Percentiles rank a stretch among this genome's conserved stretches.
Evolutionary conservation across 2,329 filamentous ascomycete genomes (phyloP).

Genomic region (Zymoseptoria crescenta): DNA sequence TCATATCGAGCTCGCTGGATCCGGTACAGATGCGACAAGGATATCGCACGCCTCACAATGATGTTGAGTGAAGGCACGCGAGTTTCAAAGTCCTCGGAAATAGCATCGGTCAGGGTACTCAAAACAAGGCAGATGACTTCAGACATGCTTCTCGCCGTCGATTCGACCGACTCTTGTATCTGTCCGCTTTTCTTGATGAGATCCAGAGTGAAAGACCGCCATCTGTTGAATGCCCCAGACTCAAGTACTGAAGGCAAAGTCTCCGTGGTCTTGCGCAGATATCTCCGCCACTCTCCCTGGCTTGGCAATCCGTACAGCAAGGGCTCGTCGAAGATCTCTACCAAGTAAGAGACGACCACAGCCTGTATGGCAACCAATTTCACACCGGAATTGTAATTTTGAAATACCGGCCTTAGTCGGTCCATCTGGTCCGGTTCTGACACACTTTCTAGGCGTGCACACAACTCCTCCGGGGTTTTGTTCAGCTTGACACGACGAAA

Average conservation of each 20-base stretch:
- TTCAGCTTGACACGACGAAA: conserved; percentile 55
- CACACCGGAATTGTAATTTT: conserved; percentile 45
- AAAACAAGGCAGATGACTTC: conserved; percentile 22
- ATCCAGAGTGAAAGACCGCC: conserved; percentile 57
- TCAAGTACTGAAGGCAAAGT: conserved; percentile 17
- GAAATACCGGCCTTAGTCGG: conserved; percentile 37
- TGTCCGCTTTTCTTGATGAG: conserved; percentile 47
- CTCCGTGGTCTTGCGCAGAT: conserved; percentile 17
- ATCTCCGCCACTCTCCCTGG: conserved; percentile 32
- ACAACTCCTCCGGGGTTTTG: conserved; percentile 16
- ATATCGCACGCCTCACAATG: conserved; percentile 24
- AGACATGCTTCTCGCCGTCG: conserved; percentile 17
- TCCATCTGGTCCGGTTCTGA: conserved; percentile 16
- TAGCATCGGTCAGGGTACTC: conserved; percentile 19
- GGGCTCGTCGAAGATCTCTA: conserved; percentile 52
- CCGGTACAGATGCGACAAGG: conserved; percentile 25
- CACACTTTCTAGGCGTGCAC: conserved; percentile 15
- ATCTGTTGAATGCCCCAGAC: conserved; percentile 53
- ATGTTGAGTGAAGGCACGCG: conserved; percentile 17
- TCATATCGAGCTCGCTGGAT: conserved; percentile 27
- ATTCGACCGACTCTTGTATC: conserved; percentile 16
- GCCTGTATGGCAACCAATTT: conserved; percentile 59
- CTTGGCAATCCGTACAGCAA: conserved; percentile 57
- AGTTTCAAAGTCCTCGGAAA: conserved; percentile 12
- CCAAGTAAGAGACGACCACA: conserved; percentile 51